Percentiles rank a stretch among this genome's conserved stretches.
phyloP scores from a whole-genome alignment of 2,329 filamentous ascomycete genomes.

The Magnaporthiopsis rhizophila region DNA sequence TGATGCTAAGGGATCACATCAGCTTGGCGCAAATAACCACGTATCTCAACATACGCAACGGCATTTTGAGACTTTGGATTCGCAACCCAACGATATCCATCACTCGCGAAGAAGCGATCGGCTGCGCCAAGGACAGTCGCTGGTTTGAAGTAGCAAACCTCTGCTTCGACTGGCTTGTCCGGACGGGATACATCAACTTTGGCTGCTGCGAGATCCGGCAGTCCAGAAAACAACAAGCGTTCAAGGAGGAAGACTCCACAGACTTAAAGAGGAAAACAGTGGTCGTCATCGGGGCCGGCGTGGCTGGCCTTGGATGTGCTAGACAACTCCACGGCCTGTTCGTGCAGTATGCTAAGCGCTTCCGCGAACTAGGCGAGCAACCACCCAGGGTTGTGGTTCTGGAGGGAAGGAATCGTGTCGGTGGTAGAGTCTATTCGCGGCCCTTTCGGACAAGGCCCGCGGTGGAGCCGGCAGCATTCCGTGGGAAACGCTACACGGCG shows the following conservation, averaged over 20 bases:
- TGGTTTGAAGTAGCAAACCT: conserved; percentile 87
- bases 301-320: conserved; percentile 86
- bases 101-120: conserved; percentile 75
- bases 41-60: conserved; percentile 93
- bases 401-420: conserved; percentile 80
- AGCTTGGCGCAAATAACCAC: conserved; percentile 86
- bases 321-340: conserved; percentile 85
- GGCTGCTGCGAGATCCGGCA: conserved; percentile 72
- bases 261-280: conserved; percentile 57
- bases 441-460: conserved; percentile 33
- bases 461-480: not conserved
- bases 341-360: conserved; percentile 64
- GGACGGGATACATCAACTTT: conserved; percentile 93
- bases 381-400: conserved; percentile 70
- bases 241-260: conserved; percentile 8
- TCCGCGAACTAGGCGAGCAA: conserved; percentile 56
- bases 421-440: conserved; percentile 87
- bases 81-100: conserved; percentile 78
- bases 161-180: conserved; percentile 86
- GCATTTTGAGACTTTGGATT: conserved; percentile 84
- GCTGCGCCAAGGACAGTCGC: conserved; percentile 77
- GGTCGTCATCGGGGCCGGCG: conserved; percentile 85
- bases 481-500: conserved; percentile 59
- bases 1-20: conserved; percentile 70
- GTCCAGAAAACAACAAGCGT: conserved; percentile 30